Conservation (phyloP, 176 grass and related monocot genomes). For the Oryza punctata region DNA sequence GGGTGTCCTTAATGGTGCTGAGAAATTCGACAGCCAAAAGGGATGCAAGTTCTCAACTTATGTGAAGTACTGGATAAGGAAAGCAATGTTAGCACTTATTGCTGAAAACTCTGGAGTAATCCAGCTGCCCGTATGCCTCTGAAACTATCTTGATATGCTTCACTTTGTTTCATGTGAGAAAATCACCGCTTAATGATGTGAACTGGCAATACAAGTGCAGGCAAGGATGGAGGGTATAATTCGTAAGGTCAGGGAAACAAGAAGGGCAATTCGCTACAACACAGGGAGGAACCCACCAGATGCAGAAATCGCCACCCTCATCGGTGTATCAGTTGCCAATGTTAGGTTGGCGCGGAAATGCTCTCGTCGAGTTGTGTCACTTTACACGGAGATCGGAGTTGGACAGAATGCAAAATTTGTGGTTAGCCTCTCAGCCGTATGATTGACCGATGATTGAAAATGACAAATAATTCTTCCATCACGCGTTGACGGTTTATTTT, state of each 20-base stretch:
- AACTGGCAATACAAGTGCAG: slow-evolving; percentile 33
- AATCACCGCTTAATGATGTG: not conserved
- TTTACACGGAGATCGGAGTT: slow-evolving; percentile 49
- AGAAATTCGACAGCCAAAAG: slow-evolving; percentile 70
- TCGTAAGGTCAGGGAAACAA: slow-evolving; percentile 66
- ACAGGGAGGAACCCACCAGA: slow-evolving; percentile 60
- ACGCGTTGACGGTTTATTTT: not conserved
- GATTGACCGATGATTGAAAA: not conserved
- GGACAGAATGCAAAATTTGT: slow-evolving; percentile 48
- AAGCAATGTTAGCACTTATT: slow-evolving; percentile 69
- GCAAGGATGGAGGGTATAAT: slow-evolving; percentile 82
- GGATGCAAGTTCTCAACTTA: slow-evolving; percentile 88
- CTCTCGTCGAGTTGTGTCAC: slow-evolving; percentile 62
- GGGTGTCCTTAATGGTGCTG: slow-evolving; percentile 82
- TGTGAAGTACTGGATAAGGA: slow-evolving; percentile 89
- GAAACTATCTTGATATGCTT: not conserved
- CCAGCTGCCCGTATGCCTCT: slow-evolving; percentile 69
- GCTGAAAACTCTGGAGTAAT: slow-evolving; percentile 59
- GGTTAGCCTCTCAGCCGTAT: slow-evolving; percentile 32
- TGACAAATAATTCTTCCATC: not conserved
- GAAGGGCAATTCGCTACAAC: slow-evolving; percentile 43
- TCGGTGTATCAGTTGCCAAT: slow-evolving; percentile 60
- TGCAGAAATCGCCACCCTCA: slow-evolving; percentile 57
- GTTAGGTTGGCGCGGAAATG: slow-evolving; percentile 70
- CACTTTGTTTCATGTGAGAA: not conserved